Percentiles rank a stretch among this genome's conserved stretches.
Evolutionary conservation across 306 rosid genomes (phyloP).

Genomic region (Vicia faba): DNA sequence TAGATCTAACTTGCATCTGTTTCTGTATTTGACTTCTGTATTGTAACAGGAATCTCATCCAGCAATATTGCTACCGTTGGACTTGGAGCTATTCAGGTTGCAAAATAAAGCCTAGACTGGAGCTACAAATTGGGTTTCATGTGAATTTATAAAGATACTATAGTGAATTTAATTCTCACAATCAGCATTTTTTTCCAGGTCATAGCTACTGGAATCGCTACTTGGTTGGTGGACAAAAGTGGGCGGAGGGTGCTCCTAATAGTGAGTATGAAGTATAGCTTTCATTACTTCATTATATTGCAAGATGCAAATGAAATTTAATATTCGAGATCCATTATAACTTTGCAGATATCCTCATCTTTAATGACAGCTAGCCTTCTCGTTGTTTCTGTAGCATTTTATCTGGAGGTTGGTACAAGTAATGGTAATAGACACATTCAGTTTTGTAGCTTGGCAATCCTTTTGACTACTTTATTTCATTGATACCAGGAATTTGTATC

Average conservation of each 20-base stretch:
- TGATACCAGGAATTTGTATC: constrained; percentile 46
- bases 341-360: constrained; percentile 65
- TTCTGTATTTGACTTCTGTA: constrained; percentile 35
- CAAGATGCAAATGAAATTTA: constrained; percentile 20
- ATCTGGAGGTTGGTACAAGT: constrained; percentile 56
- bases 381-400: constrained; percentile 65
- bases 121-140: background rate
- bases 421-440: constrained; percentile 31
- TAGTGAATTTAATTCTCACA: constrained; percentile 16
- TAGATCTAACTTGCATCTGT: constrained; percentile 27
- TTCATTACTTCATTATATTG: background rate
- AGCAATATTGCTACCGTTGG: constrained; percentile 69
- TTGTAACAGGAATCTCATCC: constrained; percentile 65
- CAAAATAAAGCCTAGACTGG: constrained; percentile 5
- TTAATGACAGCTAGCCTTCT: constrained; percentile 76
- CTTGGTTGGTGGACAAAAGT: constrained; percentile 81
- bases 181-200: constrained; percentile 51
- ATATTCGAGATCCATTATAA: constrained; percentile 19
- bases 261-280: constrained; percentile 45
- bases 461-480: constrained; percentile 34
- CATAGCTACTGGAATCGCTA: constrained; percentile 65
- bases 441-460: constrained; percentile 17
- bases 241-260: constrained; percentile 78
- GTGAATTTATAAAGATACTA: constrained; percentile 18
- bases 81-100: constrained; percentile 78